Percentiles rank a stretch among this genome's conserved stretches.
Conservation (phyloP, 2,329 filamentous ascomycete genomes). For the Fusarium torreyae region DNA sequence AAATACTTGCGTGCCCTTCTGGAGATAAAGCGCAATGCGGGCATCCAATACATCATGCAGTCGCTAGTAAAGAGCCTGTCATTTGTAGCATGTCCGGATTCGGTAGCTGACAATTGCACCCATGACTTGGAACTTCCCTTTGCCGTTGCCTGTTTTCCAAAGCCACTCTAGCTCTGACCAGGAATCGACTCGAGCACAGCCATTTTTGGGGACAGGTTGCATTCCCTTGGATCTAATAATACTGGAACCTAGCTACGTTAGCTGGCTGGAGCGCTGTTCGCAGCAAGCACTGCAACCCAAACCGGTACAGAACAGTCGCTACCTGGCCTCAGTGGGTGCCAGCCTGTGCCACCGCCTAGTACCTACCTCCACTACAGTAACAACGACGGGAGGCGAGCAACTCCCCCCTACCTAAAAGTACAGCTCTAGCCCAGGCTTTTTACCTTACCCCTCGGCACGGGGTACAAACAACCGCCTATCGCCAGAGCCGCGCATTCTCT, state of each 20-base stretch:
- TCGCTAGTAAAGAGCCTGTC: constrained; percentile 19
- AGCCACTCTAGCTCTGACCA: constrained; percentile 24
- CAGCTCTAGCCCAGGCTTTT: constrained; percentile 36
- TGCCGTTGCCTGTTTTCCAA: constrained; percentile 41
- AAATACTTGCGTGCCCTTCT: not conserved
- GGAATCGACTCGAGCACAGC: constrained; percentile 35
- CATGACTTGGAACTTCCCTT: constrained; percentile 26
- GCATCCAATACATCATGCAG: constrained; percentile 21
- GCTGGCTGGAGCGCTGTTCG: constrained; percentile 22
- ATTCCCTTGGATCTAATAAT: constrained; percentile 44
- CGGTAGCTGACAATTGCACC: constrained; percentile 24
- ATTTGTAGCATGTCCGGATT: constrained; percentile 32
- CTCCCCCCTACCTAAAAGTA: constrained; percentile 29
- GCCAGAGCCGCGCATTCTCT: constrained; percentile 54
- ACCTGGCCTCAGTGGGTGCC: constrained; percentile 37
- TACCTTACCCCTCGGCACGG: constrained; percentile 49
- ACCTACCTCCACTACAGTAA: constrained; percentile 29
- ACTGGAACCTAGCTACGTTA: constrained; percentile 18
- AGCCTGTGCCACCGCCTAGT: constrained; percentile 34
- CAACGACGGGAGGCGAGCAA: constrained; percentile 26
- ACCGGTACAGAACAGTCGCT: constrained; percentile 16
- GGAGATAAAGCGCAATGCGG: constrained; percentile 14
- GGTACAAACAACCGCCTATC: constrained; percentile 51
- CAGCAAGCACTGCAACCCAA: constrained; percentile 15
- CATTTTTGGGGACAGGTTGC: constrained; percentile 49